phyloP scores from a whole-genome alignment of 1,139 yeast genomes.

The Lodderomyces metapsilosis region DNA sequence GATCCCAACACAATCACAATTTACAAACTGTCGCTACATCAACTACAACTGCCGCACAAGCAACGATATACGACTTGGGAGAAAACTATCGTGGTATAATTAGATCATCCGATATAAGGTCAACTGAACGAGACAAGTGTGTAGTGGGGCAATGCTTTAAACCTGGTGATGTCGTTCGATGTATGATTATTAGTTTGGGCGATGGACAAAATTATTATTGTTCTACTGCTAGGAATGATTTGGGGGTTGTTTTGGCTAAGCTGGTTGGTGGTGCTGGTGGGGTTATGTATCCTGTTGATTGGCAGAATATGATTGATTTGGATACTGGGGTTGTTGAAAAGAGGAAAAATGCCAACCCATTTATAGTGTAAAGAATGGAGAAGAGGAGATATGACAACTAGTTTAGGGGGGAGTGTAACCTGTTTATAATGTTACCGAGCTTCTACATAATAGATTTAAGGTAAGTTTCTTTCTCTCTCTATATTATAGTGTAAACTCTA shows the following conservation, averaged over 20 bases:
- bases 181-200: constrained; percentile 79
- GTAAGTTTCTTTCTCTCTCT: too few species aligned
- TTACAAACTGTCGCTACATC: constrained; percentile 48
- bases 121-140: constrained; percentile 87
- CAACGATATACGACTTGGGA: constrained; percentile 66
- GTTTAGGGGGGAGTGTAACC: too few species aligned
- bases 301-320: constrained; percentile 91
- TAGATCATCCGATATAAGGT: constrained; percentile 83
- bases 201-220: constrained; percentile 91
- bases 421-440: too few species aligned
- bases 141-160: constrained; percentile 74
- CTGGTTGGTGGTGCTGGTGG: constrained; percentile 70
- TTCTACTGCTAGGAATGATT: constrained; percentile 84
- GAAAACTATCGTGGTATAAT: constrained; percentile 91
- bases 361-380: constrained; percentile 21
- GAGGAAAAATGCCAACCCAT: constrained; percentile 93
- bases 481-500: too few species aligned
- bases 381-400: neutral
- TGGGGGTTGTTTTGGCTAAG: constrained; percentile 91
- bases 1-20: constrained; percentile 45
- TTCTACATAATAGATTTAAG: too few species aligned
- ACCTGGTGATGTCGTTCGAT: constrained; percentile 93
- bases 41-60: constrained; percentile 31
- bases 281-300: constrained; percentile 85
- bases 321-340: constrained; percentile 71